These are phyloP conservation scores for Ogataea saltuana DNA, from an alignment of 805 yeast genomes.

Conservation along the genomic window DNA sequence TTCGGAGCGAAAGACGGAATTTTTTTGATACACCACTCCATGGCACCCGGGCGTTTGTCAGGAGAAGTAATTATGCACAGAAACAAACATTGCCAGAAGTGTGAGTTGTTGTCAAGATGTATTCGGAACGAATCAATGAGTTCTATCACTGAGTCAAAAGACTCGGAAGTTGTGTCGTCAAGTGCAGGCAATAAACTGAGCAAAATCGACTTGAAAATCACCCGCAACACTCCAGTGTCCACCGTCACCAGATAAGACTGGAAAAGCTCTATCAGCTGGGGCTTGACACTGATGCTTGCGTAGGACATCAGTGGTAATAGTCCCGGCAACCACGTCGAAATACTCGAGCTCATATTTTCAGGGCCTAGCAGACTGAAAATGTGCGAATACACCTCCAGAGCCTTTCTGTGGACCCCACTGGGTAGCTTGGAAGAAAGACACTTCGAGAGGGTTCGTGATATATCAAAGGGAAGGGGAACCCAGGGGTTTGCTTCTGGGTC, in stretches of 20 bases:
- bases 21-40: constrained; percentile 67
- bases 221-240: constrained; percentile 49
- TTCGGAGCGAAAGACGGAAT: constrained; percentile 55
- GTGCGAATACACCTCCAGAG: constrained; percentile 72
- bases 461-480: constrained; percentile 67
- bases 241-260: constrained; percentile 54
- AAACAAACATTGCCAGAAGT: constrained; percentile 86
- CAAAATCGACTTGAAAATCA: constrained; percentile 66
- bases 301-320: constrained; percentile 84
- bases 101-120: constrained; percentile 61
- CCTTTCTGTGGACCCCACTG: constrained; percentile 92
- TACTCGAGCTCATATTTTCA: constrained; percentile 52
- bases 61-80: constrained; percentile 73
- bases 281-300: constrained; percentile 87
- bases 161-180: constrained; percentile 90
- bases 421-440: constrained; percentile 84
- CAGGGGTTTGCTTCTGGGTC: constrained; percentile 44
- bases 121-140: constrained; percentile 61
- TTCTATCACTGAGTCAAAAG: constrained; percentile 58
- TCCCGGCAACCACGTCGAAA: constrained; percentile 89
- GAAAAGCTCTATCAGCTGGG: constrained; percentile 66
- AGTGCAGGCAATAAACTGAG: constrained; percentile 81
- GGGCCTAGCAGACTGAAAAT: constrained; percentile 66
- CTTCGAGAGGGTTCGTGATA: constrained; percentile 71
- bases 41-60: constrained; percentile 81